Conservation (phyloP, 106 monocot species). For the Dioscorea alata region DNA sequence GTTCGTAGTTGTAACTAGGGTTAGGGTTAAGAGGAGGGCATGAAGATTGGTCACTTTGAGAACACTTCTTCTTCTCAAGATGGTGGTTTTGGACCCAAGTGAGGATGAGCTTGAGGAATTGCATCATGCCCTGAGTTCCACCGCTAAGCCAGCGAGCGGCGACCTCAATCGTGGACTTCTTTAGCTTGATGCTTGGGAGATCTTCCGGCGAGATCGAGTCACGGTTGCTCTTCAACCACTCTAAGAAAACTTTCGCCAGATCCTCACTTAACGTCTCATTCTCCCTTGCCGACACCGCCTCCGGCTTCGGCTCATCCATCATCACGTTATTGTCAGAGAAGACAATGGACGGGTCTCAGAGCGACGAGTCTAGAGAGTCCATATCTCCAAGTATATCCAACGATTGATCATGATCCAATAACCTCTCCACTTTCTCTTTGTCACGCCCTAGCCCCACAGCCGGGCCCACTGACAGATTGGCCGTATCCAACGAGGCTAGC, state of each 20-base stretch:
- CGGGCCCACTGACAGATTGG: too few relatives aligned
- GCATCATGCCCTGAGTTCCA: conserved; percentile 46
- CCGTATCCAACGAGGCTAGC: too few relatives aligned
- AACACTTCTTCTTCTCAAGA: conserved; percentile 41
- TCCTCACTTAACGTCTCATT: conserved; percentile 23
- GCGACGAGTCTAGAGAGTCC: conserved; percentile 19
- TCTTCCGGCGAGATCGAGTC: conserved; percentile 78
- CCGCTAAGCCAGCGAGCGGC: conserved; percentile 67
- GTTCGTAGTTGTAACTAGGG: not conserved
- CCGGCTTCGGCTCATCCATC: not conserved
- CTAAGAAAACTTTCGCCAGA: conserved; percentile 61
- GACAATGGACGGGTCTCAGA: conserved; percentile 35
- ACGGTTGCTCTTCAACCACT: conserved; percentile 82
- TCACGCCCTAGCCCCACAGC: too few relatives aligned
- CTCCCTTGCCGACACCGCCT: conserved; percentile 24
- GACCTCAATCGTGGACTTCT: conserved; percentile 64
- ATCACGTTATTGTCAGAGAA: conserved; percentile 26
- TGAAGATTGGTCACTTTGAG: not conserved
- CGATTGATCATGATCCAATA: not conserved
- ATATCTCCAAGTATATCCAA: conserved; percentile 23
- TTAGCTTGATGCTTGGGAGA: conserved; percentile 64
- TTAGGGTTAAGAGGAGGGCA: conserved; percentile 30
- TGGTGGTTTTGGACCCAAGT: conserved; percentile 92
- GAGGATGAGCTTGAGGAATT: conserved; percentile 85
- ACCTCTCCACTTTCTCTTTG: too few relatives aligned